Evolutionary conservation across 257 asterid genomes (phyloP).

Genomic region (Nicotiana tomentosiformis): DNA sequence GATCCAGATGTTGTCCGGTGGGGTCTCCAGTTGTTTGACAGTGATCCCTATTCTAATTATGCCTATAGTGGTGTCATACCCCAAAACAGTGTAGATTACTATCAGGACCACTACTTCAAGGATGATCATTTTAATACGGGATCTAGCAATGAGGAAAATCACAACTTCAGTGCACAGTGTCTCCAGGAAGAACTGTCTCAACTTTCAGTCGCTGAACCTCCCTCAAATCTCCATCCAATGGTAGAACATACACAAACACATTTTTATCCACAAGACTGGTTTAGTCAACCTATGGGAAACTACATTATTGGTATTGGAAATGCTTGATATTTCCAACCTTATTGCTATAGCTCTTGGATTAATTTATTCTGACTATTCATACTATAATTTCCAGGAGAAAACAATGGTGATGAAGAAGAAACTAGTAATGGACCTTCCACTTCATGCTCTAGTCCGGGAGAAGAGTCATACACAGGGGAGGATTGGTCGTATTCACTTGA

Average conservation of each 20-base stretch:
- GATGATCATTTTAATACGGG: constrained; percentile 43
- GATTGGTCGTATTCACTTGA: constrained; percentile 64
- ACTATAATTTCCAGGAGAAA: constrained; percentile 40
- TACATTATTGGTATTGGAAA: constrained; percentile 45
- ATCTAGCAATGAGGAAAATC: constrained; percentile 29
- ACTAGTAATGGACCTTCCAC: constrained; percentile 38
- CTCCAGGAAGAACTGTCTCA: constrained; percentile 71
- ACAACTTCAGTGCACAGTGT: constrained; percentile 31
- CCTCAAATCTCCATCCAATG: constrained; percentile 42
- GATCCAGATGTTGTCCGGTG: constrained; percentile 91
- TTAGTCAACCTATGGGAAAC: constrained; percentile 55
- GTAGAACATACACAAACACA: constrained; percentile 40
- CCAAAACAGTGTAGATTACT: constrained; percentile 47
- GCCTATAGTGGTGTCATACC: constrained; percentile 50
- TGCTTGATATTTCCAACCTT: constrained; percentile 6
- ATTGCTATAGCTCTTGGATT: neutral
- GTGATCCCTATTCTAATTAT: constrained; percentile 76
- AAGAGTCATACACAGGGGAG: constrained; percentile 37
- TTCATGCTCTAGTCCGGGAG: constrained; percentile 64
- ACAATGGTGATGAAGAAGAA: constrained; percentile 39
- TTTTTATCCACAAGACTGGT: constrained; percentile 66
- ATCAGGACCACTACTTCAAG: constrained; percentile 43
- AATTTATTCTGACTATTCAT: constrained; percentile 9
- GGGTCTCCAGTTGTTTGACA: constrained; percentile 92
- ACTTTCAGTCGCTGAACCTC: constrained; percentile 62